Conservation (phyloP, 768 basidiomycete genomes). For the Kwoniella newhampshirensis region DNA sequence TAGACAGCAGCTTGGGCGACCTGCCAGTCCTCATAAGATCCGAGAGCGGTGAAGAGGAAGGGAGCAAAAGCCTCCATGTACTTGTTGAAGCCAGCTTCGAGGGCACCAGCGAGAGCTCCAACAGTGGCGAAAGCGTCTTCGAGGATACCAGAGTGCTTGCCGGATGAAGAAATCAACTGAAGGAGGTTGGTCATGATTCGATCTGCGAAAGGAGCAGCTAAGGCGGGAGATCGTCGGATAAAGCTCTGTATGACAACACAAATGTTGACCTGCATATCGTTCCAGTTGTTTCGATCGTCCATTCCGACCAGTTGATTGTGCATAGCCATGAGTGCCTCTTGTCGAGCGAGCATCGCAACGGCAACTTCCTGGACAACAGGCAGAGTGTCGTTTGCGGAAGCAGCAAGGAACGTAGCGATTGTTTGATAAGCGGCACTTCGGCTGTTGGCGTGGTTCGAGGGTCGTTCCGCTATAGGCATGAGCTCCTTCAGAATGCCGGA, state of each 20-base stretch:
- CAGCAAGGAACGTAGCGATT: slow-evolving; percentile 78
- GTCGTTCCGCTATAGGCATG: slow-evolving; percentile 80
- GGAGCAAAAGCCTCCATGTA: slow-evolving; percentile 37
- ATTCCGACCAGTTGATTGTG: slow-evolving; percentile 90
- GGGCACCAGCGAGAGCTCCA: slow-evolving; percentile 65
- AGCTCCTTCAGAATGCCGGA: slow-evolving; percentile 81
- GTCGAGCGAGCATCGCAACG: slow-evolving; percentile 77
- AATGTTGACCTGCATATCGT: slow-evolving; percentile 93
- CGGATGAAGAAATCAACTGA: slow-evolving; percentile 77
- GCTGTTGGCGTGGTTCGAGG: slow-evolving; percentile 85
- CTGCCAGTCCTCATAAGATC: slow-evolving; percentile 90
- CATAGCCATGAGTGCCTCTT: slow-evolving; percentile 81
- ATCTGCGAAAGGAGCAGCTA: slow-evolving; percentile 84
- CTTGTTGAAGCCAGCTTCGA: slow-evolving; percentile 35
- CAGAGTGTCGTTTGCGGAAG: slow-evolving; percentile 76
- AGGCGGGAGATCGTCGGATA: slow-evolving; percentile 75
- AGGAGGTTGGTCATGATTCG: slow-evolving; percentile 92
- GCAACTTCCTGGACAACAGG: slow-evolving; percentile 77
- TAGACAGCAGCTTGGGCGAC: slow-evolving; percentile 94
- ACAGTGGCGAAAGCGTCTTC: slow-evolving; percentile 96
- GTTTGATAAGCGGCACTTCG: slow-evolving; percentile 96
- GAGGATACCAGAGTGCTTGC: slow-evolving; percentile 89
- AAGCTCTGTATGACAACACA: slow-evolving; percentile 70
- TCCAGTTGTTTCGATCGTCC: slow-evolving; percentile 98
- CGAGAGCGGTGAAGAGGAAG: slow-evolving; percentile 82